Percentiles rank a stretch among this genome's conserved stretches.
Conservation (phyloP, 2,329 filamentous ascomycete genomes). For the Aureobasidium pullulans region DNA sequence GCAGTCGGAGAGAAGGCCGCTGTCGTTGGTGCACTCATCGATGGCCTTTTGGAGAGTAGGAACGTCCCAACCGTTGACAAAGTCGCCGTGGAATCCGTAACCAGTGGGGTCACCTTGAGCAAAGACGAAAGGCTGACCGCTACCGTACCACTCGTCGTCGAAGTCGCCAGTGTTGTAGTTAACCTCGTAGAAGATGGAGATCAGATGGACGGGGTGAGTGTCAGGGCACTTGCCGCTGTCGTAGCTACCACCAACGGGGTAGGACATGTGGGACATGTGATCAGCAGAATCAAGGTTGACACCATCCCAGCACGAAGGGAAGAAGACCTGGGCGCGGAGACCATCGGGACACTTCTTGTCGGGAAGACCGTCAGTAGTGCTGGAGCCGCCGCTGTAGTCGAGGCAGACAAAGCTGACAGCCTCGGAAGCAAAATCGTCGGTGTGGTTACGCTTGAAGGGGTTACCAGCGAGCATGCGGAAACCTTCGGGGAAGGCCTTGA, state of each 20-base stretch:
- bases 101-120: slow-evolving; percentile 43
- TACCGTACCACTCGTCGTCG: slow-evolving; percentile 27
- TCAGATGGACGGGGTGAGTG: slow-evolving; percentile 29
- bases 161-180: slow-evolving; percentile 29
- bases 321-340: slow-evolving; percentile 59
- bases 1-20: slow-evolving; percentile 28
- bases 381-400: slow-evolving; percentile 35
- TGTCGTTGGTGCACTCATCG: slow-evolving; percentile 26
- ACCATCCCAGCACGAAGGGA: slow-evolving; percentile 67
- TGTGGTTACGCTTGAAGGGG: slow-evolving; percentile 49
- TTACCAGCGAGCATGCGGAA: slow-evolving; percentile 65
- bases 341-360: slow-evolving; percentile 60
- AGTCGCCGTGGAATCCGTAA: slow-evolving; percentile 49
- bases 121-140: slow-evolving; percentile 37
- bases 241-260: slow-evolving; percentile 37
- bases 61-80: slow-evolving; percentile 44
- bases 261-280: slow-evolving; percentile 59
- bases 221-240: slow-evolving; percentile 38
- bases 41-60: slow-evolving; percentile 33
- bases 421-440: slow-evolving; percentile 43
- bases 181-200: slow-evolving; percentile 37
- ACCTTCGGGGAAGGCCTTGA: slow-evolving; percentile 64
- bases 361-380: slow-evolving; percentile 54
- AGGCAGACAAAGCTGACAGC: slow-evolving; percentile 54
- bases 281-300: slow-evolving; percentile 48